Percentiles rank a stretch among this genome's conserved stretches.
Evolutionary conservation across 2,329 filamentous ascomycete species (phyloP).

Genomic region (Zymoseptoria passerinii): DNA sequence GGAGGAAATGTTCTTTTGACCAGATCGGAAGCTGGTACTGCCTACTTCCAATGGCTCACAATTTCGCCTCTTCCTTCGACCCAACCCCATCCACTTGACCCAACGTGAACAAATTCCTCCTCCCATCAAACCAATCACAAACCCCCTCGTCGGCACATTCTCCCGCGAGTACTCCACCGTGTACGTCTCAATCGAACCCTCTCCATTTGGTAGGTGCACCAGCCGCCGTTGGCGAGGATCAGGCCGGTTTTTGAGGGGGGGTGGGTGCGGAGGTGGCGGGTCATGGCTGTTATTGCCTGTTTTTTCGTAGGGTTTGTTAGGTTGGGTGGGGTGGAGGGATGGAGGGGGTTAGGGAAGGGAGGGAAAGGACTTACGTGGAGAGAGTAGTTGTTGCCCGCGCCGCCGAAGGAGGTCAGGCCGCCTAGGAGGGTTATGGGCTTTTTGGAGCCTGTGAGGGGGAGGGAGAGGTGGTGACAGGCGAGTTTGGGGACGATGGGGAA

Average conservation of each 20-base stretch:
- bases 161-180: slow-evolving; percentile 50
- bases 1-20: too few relatives aligned
- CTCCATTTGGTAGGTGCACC: slow-evolving; percentile 56
- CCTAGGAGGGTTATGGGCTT: slow-evolving; percentile 56
- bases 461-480: slow-evolving; percentile 51
- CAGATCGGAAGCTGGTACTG: too few relatives aligned
- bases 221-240: slow-evolving; percentile 57
- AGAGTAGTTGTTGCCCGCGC: slow-evolving; percentile 63
- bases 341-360: neutral
- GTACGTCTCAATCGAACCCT: slow-evolving; percentile 52
- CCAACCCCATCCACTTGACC: slow-evolving; percentile 1
- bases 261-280: slow-evolving; percentile 41
- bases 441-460: slow-evolving; percentile 36
- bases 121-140: slow-evolving; percentile 39
- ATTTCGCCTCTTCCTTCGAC: slow-evolving; percentile 1
- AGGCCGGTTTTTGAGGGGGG: slow-evolving; percentile 44
- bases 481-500: slow-evolving; percentile 64
- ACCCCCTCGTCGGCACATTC: slow-evolving; percentile 40
- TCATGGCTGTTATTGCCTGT: slow-evolving; percentile 48
- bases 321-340: neutral
- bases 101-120: slow-evolving; percentile 34
- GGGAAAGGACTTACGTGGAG: slow-evolving; percentile 47
- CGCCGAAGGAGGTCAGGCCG: slow-evolving; percentile 60
- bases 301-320: neutral
- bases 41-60: slow-evolving; percentile 3